Percentiles rank a stretch among this genome's conserved stretches.
Evolutionary conservation across 805 yeast species (phyloP).

Genomic region (Candida stauntonica): DNA sequence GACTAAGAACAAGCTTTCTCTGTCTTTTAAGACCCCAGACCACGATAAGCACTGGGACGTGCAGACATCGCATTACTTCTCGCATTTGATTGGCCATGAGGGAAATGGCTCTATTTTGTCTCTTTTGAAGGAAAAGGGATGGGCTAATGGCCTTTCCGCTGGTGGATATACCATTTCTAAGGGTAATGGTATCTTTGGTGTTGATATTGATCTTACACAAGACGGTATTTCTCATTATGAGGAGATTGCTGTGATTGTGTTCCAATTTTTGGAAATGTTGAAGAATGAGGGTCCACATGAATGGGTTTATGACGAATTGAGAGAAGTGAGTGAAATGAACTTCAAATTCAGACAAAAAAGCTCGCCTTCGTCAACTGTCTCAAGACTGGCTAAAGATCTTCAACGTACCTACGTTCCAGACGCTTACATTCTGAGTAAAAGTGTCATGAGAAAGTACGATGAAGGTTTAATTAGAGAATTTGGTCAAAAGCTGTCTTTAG

Average conservation of each 20-base stretch:
- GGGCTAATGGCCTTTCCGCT: constrained; percentile 76
- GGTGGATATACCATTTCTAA: constrained; percentile 65
- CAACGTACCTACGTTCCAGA: constrained; percentile 61
- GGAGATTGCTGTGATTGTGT: constrained; percentile 52
- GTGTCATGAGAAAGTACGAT: constrained; percentile 55
- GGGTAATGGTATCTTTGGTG: constrained; percentile 62
- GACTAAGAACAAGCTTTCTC: constrained; percentile 63
- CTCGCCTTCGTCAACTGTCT: constrained; percentile 68
- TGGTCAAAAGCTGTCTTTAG: constrained; percentile 44
- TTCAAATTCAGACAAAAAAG: constrained; percentile 81
- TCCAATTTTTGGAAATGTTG: constrained; percentile 71
- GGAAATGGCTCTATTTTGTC: constrained; percentile 79
- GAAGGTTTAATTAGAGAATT: constrained; percentile 48
- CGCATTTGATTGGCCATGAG: constrained; percentile 91
- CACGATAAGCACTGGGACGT: constrained; percentile 60
- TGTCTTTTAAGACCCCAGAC: constrained; percentile 77
- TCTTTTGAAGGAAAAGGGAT: constrained; percentile 62
- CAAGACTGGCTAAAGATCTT: constrained; percentile 56
- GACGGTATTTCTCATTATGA: constrained; percentile 64
- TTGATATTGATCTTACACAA: constrained; percentile 73
- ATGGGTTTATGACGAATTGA: constrained; percentile 78
- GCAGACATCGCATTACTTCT: constrained; percentile 64
- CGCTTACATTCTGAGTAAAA: constrained; percentile 52
- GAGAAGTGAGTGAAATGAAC: constrained; percentile 58
- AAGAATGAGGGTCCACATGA: constrained; percentile 55